Conservation (phyloP, 2,329 filamentous ascomycete genomes). For the Claviceps sp. region DNA sequence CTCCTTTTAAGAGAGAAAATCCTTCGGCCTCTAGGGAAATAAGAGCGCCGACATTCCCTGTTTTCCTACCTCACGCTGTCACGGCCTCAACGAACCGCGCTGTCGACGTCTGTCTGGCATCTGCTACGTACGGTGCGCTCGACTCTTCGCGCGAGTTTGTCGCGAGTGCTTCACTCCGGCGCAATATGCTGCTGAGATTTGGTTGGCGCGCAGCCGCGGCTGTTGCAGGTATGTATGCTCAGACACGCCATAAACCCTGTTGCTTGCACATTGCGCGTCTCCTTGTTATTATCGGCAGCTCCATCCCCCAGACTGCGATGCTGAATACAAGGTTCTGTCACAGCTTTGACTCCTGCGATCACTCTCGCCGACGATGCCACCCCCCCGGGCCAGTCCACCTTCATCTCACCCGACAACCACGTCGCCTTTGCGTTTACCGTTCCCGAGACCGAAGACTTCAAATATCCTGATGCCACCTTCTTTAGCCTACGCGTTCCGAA, state of each 20-base stretch:
- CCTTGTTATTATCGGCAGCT: neutral
- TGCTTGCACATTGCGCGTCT: neutral
- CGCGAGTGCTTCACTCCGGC: neutral
- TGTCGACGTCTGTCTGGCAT: no score
- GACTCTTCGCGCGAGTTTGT: neutral
- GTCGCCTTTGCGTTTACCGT: slow-evolving; percentile 38
- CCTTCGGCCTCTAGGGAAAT: no score
- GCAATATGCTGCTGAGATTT: slow-evolving; percentile 16
- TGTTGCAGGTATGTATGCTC: slow-evolving; percentile 16
- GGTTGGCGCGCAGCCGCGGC: slow-evolving; percentile 17
- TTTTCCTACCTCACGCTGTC: no score
- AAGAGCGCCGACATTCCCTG: no score
- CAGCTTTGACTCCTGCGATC: slow-evolving; percentile 13
- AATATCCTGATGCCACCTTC: slow-evolving; percentile 26
- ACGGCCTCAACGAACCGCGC: no score
- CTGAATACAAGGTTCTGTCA: neutral
- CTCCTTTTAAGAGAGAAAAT: no score
- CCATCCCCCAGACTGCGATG: neutral
- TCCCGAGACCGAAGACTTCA: slow-evolving; percentile 29
- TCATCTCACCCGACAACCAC: slow-evolving; percentile 28
- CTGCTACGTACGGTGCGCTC: neutral
- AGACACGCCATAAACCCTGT: neutral
- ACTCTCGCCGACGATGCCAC: slow-evolving; percentile 16
- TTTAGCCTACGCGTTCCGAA: slow-evolving; percentile 38
- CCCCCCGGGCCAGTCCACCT: slow-evolving; percentile 25